Evolutionary conservation across 2,329 filamentous ascomycete species (phyloP), one percentile per base, ranked within the genome.

Genomic region (Exophiala viscosa): DNA sequence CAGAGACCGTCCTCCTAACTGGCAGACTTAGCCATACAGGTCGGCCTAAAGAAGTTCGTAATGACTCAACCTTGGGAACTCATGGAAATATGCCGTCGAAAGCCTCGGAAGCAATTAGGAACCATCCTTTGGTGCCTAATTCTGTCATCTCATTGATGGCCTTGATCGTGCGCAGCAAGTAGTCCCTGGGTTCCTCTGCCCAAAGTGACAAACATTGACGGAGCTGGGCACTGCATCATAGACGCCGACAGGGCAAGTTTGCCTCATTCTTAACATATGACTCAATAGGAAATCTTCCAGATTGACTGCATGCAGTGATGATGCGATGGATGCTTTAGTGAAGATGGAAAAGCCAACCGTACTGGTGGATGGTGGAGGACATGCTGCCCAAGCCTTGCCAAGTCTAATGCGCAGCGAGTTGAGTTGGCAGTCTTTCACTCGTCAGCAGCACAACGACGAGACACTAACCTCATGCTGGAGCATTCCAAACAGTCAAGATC

Each of bases 391-490:
- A 53, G 47, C 15, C 45, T 38, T 44, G 54, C 54, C 54, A 53
- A 57, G 54, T 46, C 46, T 46, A 42, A 45, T 13, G 39, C 42
- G 28, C 11, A 46, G 38, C 40, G 45, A 33, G 33, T 50, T 57
- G 54, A 45, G 54, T 47, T 57, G 54, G 54, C 54, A 53, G 40
- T 33, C 34, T 41, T 46, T 50, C 50, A 50, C 46, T 53, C 50
- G 50, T 42, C 40, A 6, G 23, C 23, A 28, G 23, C 23, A 28
- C 23, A 28, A 28, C 23, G 5, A 28, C 23, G 23, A 28, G 5
- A 28, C 23, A 28, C 23, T 28, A 28, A 28, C 23, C 23, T 28
- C 5, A 5, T 28, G 23, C 5, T 28, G 23, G 8, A 28, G 23
- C 23, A 5, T 5, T 28, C 23, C 23, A 7, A 5, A 7, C n/a